Base-by-base conservation (phyloP, 2,329 filamentous ascomycete species). In the Beauveria sp. region DNA sequence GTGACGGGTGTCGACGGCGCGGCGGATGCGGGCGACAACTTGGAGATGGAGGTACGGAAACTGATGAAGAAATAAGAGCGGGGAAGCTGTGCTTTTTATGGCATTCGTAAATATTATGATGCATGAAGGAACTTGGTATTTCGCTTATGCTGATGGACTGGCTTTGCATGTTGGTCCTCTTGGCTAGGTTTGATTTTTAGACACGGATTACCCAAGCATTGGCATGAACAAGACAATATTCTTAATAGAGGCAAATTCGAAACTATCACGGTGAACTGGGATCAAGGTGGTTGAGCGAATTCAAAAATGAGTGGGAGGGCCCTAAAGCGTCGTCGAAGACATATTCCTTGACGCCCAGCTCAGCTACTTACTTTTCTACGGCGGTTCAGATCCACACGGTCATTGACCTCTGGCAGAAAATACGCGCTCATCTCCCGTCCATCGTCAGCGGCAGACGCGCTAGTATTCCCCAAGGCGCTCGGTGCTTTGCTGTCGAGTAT, bases 11-110 rank as follows among this genome's bases (percentile, higher is more conserved):
- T 69, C 1, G 64, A 69, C 26, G 57, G 50, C 50, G 66, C 49
- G 8, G 70, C 68, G 8, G 73, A 75, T 18, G 67, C 67, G 40
- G 67, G 67, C 24, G 67, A 70, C 65, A 78, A 76, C 43, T 65
- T 79, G 30, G 77, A 79, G 69, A 70, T 70, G n/a, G 74, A 78
- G 63, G 77, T 79, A 47, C 74, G 75, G 61, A 72, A 72, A 70
- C 77, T 79, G 76, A 72, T 78, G 70, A 67, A 71, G 62, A 69
- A 71, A 47, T 66, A 74, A 58, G 7, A 14, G n/a, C 12, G 4
- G 24, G 18, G 51, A 28, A 16, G 3, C 1, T n/a, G 7, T 18
- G 26, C 10, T 20, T 30, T 30, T 9, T n/a, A 3, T 24, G 16
- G 42, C 30, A 58, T 42, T 18, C 3, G 30, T 34, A 34, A 28